These are phyloP conservation scores for Ophiocordyceps australis DNA, from an alignment of 2,329 filamentous ascomycete species.

Conservation along the genomic window DNA sequence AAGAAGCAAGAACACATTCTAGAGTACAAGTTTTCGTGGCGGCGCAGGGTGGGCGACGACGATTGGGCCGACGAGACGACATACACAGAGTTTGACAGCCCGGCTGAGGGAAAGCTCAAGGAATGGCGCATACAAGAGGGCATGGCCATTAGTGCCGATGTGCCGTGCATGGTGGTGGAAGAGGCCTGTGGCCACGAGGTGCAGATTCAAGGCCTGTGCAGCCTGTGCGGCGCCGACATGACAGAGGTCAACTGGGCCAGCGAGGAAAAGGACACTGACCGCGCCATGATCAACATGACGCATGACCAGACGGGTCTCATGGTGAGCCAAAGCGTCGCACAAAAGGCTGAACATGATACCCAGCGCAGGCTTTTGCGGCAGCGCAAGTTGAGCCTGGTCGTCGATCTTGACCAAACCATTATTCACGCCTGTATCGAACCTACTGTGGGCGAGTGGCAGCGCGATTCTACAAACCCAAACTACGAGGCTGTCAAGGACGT, in stretches of 20 bases:
- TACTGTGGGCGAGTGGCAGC: conserved; percentile 90
- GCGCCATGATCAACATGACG: conserved; percentile 85
- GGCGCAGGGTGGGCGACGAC: conserved; percentile 55
- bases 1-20: conserved; percentile 63
- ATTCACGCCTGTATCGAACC: conserved; percentile 97
- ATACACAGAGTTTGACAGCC: conserved; percentile 62
- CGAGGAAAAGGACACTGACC: conserved; percentile 58
- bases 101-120: conserved; percentile 61
- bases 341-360: conserved; percentile 65
- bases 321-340: conserved; percentile 68
- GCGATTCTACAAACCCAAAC: conserved; percentile 75
- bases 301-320: conserved; percentile 80
- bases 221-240: conserved; percentile 90
- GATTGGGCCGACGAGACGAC: conserved; percentile 45
- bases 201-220: conserved; percentile 82
- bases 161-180: conserved; percentile 54
- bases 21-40: conserved; percentile 73
- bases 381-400: conserved; percentile 79
- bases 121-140: conserved; percentile 60
- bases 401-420: conserved; percentile 95
- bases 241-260: conserved; percentile 76
- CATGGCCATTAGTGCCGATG: conserved; percentile 40
- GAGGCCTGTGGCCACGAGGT: conserved; percentile 84
- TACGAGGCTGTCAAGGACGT: conserved; percentile 83
- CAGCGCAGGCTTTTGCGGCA: conserved; percentile 67